Evolutionary conservation across 352 stramenopile species (phyloP), one percentile per base, ranked within the genome.

Genomic region (Pythium oligandrum): DNA sequence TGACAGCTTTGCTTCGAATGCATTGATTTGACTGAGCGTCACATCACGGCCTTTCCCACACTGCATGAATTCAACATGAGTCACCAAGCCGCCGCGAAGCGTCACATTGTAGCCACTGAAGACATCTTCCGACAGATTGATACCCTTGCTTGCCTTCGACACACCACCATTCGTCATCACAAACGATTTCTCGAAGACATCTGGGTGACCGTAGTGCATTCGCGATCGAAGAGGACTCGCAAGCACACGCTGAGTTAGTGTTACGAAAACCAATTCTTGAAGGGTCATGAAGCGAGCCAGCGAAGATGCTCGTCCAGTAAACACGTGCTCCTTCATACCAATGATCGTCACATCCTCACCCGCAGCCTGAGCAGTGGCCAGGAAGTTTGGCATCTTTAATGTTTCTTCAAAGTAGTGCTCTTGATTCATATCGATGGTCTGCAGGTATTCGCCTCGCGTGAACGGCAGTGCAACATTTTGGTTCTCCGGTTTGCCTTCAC

Each of bases 361-460:
- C 4, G 61, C 74, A 8, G 59, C 59, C 4, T 69, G 77, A 17
- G 76, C 76, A 10, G 80, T 91, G 4, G 83, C 82, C 51, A 95
- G 53, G 50, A 95, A 93, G 53, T 93, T 93, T 0, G 83, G 82
- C 68, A 96, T 93, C 64, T 94, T 96, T 12, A 96, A 57, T 30
- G 76, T 83, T 53, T 94, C 83, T 61, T 96, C 86, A 35, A 93
- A 83, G 63, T 94, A 94, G 49, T 93, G 82, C 44, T 96, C 86
- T 59, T 96, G 86, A 61, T 96, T 96, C 86, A 94, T 94, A 70
- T 96, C 86, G 51, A 96, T 96, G 6, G 83, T 93, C 57, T 96
- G 86, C 32, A 96, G 44, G 55, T 90, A 94, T 56, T 96, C 86
- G 31, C 86, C 86, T 31, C 83, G 73, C 6, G 86, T 94, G 52